Evolutionary conservation across 805 yeast species (phyloP).

Genomic region (Cyberlindnera xylosilytica): DNA sequence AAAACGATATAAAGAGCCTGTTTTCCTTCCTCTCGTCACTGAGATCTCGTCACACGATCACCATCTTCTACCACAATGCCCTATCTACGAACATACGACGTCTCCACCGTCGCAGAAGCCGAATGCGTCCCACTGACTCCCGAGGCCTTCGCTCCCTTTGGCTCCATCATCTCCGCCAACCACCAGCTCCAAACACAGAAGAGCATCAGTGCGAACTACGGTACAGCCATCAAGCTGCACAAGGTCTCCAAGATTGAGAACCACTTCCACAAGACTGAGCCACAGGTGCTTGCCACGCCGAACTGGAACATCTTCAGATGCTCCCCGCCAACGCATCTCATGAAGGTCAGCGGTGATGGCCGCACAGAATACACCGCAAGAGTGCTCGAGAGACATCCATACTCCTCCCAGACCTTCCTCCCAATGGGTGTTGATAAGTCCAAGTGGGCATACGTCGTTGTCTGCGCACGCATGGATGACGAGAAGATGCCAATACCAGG

Average conservation of each 20-base stretch:
- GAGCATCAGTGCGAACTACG: constrained; percentile 73
- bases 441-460: constrained; percentile 65
- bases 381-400: constrained; percentile 89
- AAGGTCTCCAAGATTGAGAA: constrained; percentile 69
- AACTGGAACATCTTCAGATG: constrained; percentile 85
- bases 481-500: constrained; percentile 60
- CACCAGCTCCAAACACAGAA: constrained; percentile 52
- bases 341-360: constrained; percentile 7
- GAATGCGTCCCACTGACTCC: constrained; percentile 61
- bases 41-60: neutral
- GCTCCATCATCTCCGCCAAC: constrained; percentile 74
- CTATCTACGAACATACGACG: constrained; percentile 35
- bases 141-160: constrained; percentile 61
- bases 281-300: constrained; percentile 49
- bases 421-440: constrained; percentile 74
- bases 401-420: constrained; percentile 81
- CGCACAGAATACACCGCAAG: constrained; percentile 31
- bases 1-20: neutral
- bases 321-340: constrained; percentile 65
- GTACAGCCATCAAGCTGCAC: constrained; percentile 82
- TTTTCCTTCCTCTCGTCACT: neutral
- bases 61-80: constrained; percentile 13
- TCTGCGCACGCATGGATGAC: constrained; percentile 58
- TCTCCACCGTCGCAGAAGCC: constrained; percentile 19
- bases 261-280: constrained; percentile 44